phyloP scores from a whole-genome alignment of 2,329 filamentous ascomycete genomes.

The Mycosphaerella sp. region DNA sequence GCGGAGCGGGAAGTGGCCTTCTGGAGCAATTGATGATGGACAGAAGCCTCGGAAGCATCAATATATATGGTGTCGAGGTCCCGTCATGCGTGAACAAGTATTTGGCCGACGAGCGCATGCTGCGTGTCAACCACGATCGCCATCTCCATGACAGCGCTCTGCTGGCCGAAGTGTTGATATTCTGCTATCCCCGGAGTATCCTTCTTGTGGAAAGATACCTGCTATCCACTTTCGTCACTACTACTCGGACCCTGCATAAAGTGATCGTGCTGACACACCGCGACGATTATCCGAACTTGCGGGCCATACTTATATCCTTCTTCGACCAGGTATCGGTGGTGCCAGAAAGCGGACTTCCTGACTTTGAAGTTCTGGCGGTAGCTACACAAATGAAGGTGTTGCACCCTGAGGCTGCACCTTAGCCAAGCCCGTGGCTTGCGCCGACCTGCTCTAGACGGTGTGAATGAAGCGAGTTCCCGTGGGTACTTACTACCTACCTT shows the following conservation, averaged over 20 bases:
- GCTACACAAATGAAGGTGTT: constrained; percentile 12
- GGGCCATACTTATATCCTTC: constrained; percentile 6
- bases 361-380: constrained; percentile 22
- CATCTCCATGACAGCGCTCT: constrained; percentile 40
- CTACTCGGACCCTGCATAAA: constrained; percentile 28
- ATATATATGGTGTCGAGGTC: constrained; percentile 47
- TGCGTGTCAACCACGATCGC: constrained; percentile 42
- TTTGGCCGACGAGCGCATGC: constrained; percentile 39
- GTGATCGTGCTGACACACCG: constrained; percentile 42
- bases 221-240: constrained; percentile 26
- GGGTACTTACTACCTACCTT: background rate
- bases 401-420: background rate
- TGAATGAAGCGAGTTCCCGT: constrained; percentile 9
- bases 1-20: constrained; percentile 41
- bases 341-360: constrained; percentile 14
- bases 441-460: constrained; percentile 11
- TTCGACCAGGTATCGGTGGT: constrained; percentile 15
- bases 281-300: constrained; percentile 37
- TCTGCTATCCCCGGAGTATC: constrained; percentile 50
- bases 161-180: constrained; percentile 45
- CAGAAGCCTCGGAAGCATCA: constrained; percentile 21
- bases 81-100: constrained; percentile 41
- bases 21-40: constrained; percentile 41
- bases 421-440: constrained; percentile 12
- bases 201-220: constrained; percentile 44